These are phyloP conservation scores for Fusarium incarnatum DNA, from an alignment of 2,329 filamentous ascomycete genomes.

Conservation along the genomic window DNA sequence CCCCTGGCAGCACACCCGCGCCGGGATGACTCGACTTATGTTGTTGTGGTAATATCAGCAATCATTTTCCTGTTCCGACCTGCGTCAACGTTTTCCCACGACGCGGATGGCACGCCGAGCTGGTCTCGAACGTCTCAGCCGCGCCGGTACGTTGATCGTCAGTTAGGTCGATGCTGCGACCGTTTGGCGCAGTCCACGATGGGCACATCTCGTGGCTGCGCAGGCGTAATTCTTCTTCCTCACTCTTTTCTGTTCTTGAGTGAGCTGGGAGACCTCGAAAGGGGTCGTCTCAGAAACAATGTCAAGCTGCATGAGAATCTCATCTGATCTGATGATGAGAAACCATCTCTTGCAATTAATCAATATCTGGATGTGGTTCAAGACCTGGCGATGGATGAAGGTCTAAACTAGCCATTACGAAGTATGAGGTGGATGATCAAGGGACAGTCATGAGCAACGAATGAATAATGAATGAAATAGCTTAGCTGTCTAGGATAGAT, in stretches of 20 bases:
- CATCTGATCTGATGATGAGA: conserved; percentile 35
- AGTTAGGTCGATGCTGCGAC: conserved; percentile 67
- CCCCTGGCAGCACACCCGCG: conserved; percentile 44
- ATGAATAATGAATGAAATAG: conserved; percentile 36
- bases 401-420: conserved; percentile 52
- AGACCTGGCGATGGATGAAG: conserved; percentile 46
- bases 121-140: conserved; percentile 55
- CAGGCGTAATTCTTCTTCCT: conserved; percentile 43
- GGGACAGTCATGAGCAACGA: conserved; percentile 41
- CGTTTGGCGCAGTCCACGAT: conserved; percentile 53
- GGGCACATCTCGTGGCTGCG: conserved; percentile 44
- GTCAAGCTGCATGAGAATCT: conserved; percentile 43
- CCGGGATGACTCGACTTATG: conserved; percentile 47
- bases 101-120: conserved; percentile 56
- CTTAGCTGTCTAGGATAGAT: conserved; percentile 56
- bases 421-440: conserved; percentile 39
- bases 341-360: conserved; percentile 39
- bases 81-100: conserved; percentile 44
- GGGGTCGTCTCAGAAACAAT: conserved; percentile 28
- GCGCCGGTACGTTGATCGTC: conserved; percentile 46
- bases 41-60: conserved; percentile 49
- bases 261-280: conserved; percentile 38
- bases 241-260: conserved; percentile 50
- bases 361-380: conserved; percentile 48
- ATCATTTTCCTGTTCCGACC: conserved; percentile 44